Percentiles rank a stretch among this genome's conserved stretches.
Conservation (phyloP, 768 basidiomycete species). For the Lentinula boryana region DNA sequence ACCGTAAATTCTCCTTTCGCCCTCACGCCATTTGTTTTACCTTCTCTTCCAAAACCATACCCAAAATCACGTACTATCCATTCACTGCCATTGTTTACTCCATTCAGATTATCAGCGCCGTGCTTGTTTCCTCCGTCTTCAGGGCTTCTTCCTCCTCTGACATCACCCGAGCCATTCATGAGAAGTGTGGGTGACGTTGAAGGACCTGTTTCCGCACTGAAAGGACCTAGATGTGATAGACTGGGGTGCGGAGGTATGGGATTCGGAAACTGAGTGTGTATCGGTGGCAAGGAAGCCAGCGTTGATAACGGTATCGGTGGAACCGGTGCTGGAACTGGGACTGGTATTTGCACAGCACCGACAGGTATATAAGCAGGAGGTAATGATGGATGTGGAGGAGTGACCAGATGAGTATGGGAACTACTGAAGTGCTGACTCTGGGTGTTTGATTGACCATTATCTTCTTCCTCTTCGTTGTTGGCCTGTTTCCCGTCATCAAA, state of each 20-base stretch:
- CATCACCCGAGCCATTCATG: neutral
- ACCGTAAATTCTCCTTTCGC: slow-evolving; percentile 17
- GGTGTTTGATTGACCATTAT: neutral
- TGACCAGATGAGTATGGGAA: neutral
- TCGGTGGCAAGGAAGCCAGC: neutral
- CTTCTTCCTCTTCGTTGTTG: slow-evolving; percentile 1
- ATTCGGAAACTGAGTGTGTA: slow-evolving; percentile 4
- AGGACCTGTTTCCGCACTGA: neutral
- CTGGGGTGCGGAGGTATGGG: slow-evolving; percentile 5
- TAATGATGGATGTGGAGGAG: slow-evolving; percentile 6
- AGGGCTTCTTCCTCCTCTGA: neutral
- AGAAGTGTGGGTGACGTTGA: neutral
- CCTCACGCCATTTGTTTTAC: slow-evolving; percentile 17
- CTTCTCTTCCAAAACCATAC: slow-evolving; percentile 51
- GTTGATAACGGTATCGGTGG: slow-evolving; percentile 4
- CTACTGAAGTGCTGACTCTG: neutral
- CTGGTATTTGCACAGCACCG: neutral
- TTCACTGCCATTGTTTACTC: slow-evolving; percentile 23
- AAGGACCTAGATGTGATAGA: neutral
- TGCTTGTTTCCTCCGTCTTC: neutral
- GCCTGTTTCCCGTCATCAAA: neutral
- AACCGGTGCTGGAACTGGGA: neutral
- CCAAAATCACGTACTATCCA: slow-evolving; percentile 60
- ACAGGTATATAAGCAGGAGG: slow-evolving; percentile 4
- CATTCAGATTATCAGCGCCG: slow-evolving; percentile 12